Evolutionary conservation across 2,329 filamentous ascomycete species (phyloP).

Genomic region (Fusarium pseudograminearum): DNA sequence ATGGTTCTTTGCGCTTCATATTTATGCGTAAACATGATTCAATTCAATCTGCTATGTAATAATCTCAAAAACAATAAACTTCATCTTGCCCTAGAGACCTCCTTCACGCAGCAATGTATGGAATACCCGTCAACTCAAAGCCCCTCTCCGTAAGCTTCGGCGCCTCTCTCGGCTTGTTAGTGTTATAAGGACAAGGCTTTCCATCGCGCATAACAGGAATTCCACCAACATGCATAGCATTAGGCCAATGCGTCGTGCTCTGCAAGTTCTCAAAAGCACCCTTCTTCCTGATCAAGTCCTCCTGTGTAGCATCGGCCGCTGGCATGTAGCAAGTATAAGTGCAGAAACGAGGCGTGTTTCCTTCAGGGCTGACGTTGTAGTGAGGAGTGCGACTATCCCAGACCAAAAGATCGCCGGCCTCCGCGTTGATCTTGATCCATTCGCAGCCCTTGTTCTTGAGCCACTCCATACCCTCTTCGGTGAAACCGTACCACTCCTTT

Average conservation of each 20-base stretch:
- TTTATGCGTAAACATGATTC: rapidly evolving
- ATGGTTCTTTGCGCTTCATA: too few species aligned
- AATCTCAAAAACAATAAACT: neutral
- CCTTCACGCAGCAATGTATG: neutral
- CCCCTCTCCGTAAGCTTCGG: slow-evolving; percentile 1
- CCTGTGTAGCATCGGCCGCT: slow-evolving; percentile 5
- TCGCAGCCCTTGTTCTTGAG: slow-evolving; percentile 19
- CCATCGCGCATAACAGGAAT: slow-evolving; percentile 15
- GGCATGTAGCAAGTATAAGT: slow-evolving; percentile 26
- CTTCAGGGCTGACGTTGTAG: slow-evolving; percentile 19
- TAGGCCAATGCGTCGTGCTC: slow-evolving; percentile 16
- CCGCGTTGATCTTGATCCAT: slow-evolving; percentile 15
- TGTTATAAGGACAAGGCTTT: slow-evolving; percentile 23
- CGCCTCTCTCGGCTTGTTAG: neutral
- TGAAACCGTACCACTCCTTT: slow-evolving; percentile 14
- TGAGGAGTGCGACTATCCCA: slow-evolving; percentile 25
- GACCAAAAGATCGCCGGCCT: slow-evolving; percentile 4
- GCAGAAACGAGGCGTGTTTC: neutral
- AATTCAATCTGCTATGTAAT: neutral
- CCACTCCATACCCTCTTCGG: slow-evolving; percentile 2
- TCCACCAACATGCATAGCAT: slow-evolving; percentile 21
- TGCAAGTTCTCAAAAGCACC: slow-evolving; percentile 9
- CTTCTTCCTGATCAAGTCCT: slow-evolving; percentile 24
- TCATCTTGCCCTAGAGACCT: rapidly evolving
- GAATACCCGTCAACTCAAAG: slow-evolving; percentile 7